These are phyloP conservation scores for Xylariaceae sp. DNA, from an alignment of 2,329 filamentous ascomycete genomes.

Conservation along the genomic window DNA sequence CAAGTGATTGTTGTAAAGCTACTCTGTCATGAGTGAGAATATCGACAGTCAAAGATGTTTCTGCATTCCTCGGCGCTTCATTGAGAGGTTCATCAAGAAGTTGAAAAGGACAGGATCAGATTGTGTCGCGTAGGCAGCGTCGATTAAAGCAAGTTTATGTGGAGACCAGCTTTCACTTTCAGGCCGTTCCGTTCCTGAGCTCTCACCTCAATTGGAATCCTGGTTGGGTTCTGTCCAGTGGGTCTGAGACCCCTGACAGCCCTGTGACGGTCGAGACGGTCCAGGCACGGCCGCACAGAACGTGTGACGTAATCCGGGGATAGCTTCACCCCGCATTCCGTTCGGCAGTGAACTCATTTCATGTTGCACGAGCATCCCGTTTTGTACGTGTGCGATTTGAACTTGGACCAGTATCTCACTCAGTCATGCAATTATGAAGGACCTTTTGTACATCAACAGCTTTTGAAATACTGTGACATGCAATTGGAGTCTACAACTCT, in stretches of 20 bases:
- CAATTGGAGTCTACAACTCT: neutral
- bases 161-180: no score
- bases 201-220: neutral
- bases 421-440: no score
- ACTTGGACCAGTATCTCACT: no score
- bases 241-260: neutral
- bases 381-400: no score
- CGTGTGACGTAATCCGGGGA: neutral
- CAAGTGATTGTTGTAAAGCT: constrained; percentile 1
- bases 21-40: constrained; percentile 5
- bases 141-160: no score
- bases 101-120: neutral
- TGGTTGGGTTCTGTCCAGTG: neutral
- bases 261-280: neutral
- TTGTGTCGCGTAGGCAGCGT: neutral
- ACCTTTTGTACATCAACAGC: no score
- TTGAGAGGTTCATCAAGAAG: neutral
- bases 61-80: neutral
- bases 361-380: no score
- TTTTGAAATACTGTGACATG: no score
- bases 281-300: neutral
- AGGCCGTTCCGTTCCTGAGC: no score
- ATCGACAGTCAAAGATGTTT: neutral
- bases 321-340: neutral
- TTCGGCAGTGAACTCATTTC: no score